Percentiles rank a stretch among this genome's conserved stretches.
Evolutionary conservation across 306 rosid genomes (phyloP).

Genomic region (Vicia faba): DNA sequence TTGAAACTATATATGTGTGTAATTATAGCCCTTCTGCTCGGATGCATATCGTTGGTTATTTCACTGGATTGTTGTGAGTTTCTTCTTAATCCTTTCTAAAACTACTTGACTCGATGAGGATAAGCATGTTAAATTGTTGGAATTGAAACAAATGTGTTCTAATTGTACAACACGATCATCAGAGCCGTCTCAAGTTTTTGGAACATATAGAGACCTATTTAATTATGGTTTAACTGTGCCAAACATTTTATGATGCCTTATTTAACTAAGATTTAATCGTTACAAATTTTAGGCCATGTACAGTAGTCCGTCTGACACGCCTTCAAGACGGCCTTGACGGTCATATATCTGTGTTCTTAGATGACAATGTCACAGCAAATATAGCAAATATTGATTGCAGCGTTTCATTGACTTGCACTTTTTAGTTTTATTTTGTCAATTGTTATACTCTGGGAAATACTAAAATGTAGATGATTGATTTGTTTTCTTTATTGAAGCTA

Average conservation of each 20-base stretch:
- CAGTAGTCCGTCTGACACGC: too few relatives aligned
- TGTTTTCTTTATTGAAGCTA: slow-evolving; percentile 51
- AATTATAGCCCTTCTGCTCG: slow-evolving; percentile 76
- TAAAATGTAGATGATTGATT: slow-evolving; percentile 44
- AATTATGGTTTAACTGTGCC: too few relatives aligned
- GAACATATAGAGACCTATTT: too few relatives aligned
- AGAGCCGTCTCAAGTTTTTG: too few relatives aligned
- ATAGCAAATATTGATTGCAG: background rate
- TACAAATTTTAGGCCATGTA: too few relatives aligned
- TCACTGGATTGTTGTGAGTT: slow-evolving; percentile 83
- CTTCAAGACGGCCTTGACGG: too few relatives aligned
- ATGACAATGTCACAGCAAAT: background rate
- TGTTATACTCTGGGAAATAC: slow-evolving; percentile 26
- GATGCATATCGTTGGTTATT: slow-evolving; percentile 84
- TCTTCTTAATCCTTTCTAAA: slow-evolving; percentile 20
- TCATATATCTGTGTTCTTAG: slow-evolving; percentile 6
- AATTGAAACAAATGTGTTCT: slow-evolving; percentile 11
- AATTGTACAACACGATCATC: background rate
- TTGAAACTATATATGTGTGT: slow-evolving; percentile 67
- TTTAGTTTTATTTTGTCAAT: slow-evolving; percentile 1
- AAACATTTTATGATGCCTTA: too few relatives aligned
- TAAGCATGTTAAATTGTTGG: slow-evolving; percentile 7
- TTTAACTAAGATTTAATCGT: too few relatives aligned
- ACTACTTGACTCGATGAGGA: slow-evolving; percentile 16
- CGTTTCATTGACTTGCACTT: slow-evolving; percentile 19